Evolutionary conservation across 192 early-diverging fungal genomes (phyloP), one percentile per base, ranked within the genome.

Genomic region (Allomyces macrogynus): DNA sequence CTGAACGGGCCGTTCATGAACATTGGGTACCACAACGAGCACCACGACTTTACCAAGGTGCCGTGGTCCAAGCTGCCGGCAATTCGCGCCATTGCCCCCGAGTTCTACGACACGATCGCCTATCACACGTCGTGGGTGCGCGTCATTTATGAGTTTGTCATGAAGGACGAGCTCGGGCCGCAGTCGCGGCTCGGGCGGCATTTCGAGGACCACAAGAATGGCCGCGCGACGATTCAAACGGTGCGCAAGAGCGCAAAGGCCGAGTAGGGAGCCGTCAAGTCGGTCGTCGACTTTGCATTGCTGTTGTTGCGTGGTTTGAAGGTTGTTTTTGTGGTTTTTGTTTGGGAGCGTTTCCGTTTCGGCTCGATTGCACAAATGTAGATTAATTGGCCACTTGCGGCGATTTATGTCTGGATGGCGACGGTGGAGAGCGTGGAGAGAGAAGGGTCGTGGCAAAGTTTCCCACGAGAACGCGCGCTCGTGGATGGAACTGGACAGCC

Each of bases 11-110:
- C 89, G 43, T 88, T 87, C 72, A 84, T 92, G 77, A 97, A 97
- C 82, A 88, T 95, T 67, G 94, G 94, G 44, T 93, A 91, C 74
- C 94, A 97, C 77, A 95, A 91, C 73, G 94, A 97, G 79, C 94
- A 97, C 81, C 92, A 97, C 78, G 94, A 97, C 75, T 95, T 95
- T 77, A 84, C 84, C 69, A 86, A 40, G 66, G 81, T 95, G 64
- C 87, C 92, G 42, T 93, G 92, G 87, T 84, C 87, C 24, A 80
- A 83, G 67, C 82, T 97, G 32, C 93, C 91, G 18, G 76, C 79
- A 24, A 71, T 94, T 65, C 80, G 85, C 25, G 78, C 79, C 24
- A 78, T 91, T 26, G 94, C 94, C 10, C 78, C 84, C 43, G 90
- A 95, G 73, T 95, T 88, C 72, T 97, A 97, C 76, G 87, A 97